Evolutionary conservation across 176 grass and related monocot genomes (phyloP), one percentile per base, ranked within the genome.

Genomic region (Olyra latifolia): DNA sequence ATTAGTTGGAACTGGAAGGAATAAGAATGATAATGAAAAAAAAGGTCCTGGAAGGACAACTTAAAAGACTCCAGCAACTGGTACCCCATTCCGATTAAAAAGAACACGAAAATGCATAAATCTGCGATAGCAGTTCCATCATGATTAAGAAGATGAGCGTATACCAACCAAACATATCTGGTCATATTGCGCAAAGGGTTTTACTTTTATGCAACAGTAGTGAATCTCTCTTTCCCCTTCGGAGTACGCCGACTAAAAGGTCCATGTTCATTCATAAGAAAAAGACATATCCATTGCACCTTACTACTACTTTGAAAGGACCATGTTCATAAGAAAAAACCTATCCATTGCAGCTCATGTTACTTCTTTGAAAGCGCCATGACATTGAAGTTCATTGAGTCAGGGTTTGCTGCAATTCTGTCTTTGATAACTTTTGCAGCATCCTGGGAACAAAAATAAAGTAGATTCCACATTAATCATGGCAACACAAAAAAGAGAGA

Each of bases 321-420:
- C 2, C 10, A 12, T 63, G 32, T 30, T 71, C 24, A 30, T 5
- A 35, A 56, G 65, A 47, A 0, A 44, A 71, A 71, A 29, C 20
- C n/a, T 56, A 78, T 40, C 59, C 22, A 29, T 10, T 35, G 19
- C 77, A 50, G 27, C 42, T 54, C 44, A 42, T 40, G 64, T 73
- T 69, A 78, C 17, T 74, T 39, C 75, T 89, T 91, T n/a, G 92
- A 84, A 64, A 94, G 76, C 13, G 68, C 72, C 92, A 94, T 94
- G 67, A 94, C 89, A 11, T 91, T 91, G 67, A 94, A 94, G 80
- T 94, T 94, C 83, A 91, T 48, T 1, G 92, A 91, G 24, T 89
- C 59, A 17, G 92, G 86, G 65, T 91, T 94, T 54, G 69, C 61
- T 1, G 75, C 72, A 35, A 94, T 94, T 85, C 70, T 82, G 49